Conservation (phyloP, 2,329 filamentous ascomycete species). For the Colletotrichum aenigma region DNA sequence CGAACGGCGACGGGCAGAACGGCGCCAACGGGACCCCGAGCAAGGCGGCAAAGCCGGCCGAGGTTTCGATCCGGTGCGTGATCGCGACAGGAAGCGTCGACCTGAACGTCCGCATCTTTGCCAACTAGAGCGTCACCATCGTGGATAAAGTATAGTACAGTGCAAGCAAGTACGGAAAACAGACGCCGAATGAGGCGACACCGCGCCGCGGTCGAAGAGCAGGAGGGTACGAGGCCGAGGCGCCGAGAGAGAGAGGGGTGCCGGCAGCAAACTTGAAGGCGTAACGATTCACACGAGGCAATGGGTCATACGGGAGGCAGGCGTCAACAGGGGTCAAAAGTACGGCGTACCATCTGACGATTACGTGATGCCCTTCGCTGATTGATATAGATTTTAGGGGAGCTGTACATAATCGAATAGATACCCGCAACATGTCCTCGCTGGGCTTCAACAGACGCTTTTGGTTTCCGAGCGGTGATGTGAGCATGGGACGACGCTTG, state of each 20-base stretch:
- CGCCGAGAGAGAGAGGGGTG: background rate
- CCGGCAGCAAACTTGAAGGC: constrained; percentile 2
- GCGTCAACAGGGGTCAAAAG: constrained; percentile 12
- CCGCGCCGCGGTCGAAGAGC: background rate
- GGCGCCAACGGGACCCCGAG: constrained; percentile 45
- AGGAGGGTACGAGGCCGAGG: background rate
- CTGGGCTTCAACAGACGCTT: constrained; percentile 1
- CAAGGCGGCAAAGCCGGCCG: constrained; percentile 52
- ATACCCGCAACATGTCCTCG: constrained; percentile 19
- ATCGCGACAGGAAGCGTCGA: constrained; percentile 90
- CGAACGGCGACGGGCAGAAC: constrained; percentile 40
- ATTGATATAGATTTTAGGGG: constrained; percentile 18
- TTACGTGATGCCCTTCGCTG: constrained; percentile 15
- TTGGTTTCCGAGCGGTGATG: background rate
- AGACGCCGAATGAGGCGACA: background rate
- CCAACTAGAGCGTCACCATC: constrained; percentile 43
- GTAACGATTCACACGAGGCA: constrained; percentile 18
- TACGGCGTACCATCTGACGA: constrained; percentile 13
- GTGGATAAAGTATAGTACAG: background rate
- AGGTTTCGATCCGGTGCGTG: constrained; percentile 77
- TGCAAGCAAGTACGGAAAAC: background rate
- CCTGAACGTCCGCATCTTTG: constrained; percentile 79
- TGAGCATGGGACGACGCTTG: background rate
- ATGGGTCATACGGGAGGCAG: constrained; percentile 16
- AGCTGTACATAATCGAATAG: constrained; percentile 22